These are phyloP conservation scores for Exophiala viscosa DNA, from an alignment of 2,329 filamentous ascomycete species.

Conservation along the genomic window DNA sequence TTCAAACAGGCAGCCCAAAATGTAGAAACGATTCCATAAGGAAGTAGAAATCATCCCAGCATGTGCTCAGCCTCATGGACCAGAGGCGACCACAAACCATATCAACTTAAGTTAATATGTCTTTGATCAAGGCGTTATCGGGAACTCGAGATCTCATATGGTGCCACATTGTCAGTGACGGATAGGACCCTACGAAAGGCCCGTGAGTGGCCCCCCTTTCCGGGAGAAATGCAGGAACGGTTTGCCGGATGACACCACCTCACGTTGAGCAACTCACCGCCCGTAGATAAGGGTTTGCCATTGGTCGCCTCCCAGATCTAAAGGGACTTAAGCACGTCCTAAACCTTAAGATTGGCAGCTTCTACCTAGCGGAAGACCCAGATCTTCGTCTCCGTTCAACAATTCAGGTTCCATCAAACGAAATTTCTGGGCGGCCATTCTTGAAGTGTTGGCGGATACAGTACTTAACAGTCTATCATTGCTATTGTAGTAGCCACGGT, in stretches of 20 bases:
- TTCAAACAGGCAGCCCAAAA: background rate
- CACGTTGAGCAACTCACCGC: conserved; percentile 3
- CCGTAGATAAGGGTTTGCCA: background rate
- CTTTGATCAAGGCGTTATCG: background rate
- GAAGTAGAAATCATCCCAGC: background rate
- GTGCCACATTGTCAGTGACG: background rate
- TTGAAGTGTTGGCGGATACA: too few species aligned
- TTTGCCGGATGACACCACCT: conserved; percentile 9
- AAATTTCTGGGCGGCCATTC: too few species aligned
- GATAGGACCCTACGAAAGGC: background rate
- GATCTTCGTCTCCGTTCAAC: background rate
- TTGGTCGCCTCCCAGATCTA: background rate
- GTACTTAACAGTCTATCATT: too few species aligned
- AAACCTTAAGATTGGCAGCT: background rate
- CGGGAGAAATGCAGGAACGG: conserved; percentile 10
- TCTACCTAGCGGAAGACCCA: background rate
- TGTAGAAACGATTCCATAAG: background rate
- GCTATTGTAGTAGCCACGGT: too few species aligned
- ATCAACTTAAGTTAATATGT: background rate
- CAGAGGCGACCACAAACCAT: background rate
- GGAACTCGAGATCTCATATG: background rate
- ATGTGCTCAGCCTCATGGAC: background rate
- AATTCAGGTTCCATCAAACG: background rate
- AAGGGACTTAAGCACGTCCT: background rate
- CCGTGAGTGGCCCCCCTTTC: background rate